Evolutionary conservation across 2,329 filamentous ascomycete species (phyloP).

Genomic region (Tolypocladium tropicale): DNA sequence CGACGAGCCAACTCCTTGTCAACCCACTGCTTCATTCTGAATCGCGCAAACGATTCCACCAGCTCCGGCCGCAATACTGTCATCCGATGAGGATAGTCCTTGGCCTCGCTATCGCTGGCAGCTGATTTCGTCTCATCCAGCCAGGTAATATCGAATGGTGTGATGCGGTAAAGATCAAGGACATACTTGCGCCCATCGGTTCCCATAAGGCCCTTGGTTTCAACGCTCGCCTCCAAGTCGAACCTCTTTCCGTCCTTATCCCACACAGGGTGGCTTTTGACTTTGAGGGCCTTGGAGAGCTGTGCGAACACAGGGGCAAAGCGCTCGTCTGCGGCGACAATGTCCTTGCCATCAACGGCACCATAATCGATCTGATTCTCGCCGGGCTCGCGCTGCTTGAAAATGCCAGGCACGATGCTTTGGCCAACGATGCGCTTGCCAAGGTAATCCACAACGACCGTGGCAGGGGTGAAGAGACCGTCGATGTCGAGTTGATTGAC

Average conservation of each 20-base stretch:
- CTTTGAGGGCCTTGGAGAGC: constrained; percentile 78
- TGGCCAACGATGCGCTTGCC: constrained; percentile 96
- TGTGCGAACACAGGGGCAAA: constrained; percentile 81
- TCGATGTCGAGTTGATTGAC: constrained; percentile 97
- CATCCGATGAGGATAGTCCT: constrained; percentile 87
- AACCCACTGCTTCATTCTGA: constrained; percentile 83
- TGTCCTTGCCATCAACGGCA: constrained; percentile 92
- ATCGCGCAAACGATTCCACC: constrained; percentile 73
- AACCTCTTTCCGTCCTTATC: constrained; percentile 89
- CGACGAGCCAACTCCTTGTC: constrained; percentile 64
- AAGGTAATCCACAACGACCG: constrained; percentile 91
- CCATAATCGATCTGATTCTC: constrained; percentile 99
- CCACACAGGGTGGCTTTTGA: constrained; percentile 95
- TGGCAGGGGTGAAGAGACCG: constrained; percentile 88
- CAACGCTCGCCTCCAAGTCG: constrained; percentile 88
- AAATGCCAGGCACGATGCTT: constrained; percentile 96
- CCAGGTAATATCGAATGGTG: constrained; percentile 84
- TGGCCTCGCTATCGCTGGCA: constrained; percentile 28
- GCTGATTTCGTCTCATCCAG: constrained; percentile 61
- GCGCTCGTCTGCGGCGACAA: constrained; percentile 80
- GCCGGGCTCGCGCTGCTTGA: constrained; percentile 94
- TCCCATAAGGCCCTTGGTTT: constrained; percentile 94
- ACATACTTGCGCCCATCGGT: constrained; percentile 96
- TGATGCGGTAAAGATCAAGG: constrained; percentile 91
- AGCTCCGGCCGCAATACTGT: constrained; percentile 85